Conservation (phyloP, 2,329 filamentous ascomycete genomes). For the Colletotrichum brevisporum region DNA sequence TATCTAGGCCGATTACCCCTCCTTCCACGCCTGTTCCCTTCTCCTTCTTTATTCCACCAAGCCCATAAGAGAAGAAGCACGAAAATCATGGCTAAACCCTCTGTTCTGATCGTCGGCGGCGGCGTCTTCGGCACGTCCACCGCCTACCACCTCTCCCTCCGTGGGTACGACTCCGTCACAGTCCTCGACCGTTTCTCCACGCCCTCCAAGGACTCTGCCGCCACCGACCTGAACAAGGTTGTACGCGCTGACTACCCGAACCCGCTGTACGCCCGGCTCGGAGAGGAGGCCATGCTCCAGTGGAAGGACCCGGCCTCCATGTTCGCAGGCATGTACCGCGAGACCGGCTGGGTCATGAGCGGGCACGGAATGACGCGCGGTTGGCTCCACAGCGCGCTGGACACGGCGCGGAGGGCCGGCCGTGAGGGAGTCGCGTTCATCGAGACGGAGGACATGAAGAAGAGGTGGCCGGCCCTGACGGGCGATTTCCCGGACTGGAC, state of each 20-base stretch:
- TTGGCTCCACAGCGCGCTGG: constrained; percentile 48
- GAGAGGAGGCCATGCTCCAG: constrained; percentile 46
- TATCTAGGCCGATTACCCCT: background rate
- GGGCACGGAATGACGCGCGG: constrained; percentile 46
- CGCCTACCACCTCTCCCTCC: constrained; percentile 46
- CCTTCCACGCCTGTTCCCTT: too few species aligned
- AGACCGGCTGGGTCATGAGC: constrained; percentile 48
- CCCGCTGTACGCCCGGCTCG: constrained; percentile 47
- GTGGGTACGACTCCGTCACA: constrained; percentile 43
- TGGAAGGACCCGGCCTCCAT: constrained; percentile 48
- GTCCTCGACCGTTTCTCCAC: constrained; percentile 46
- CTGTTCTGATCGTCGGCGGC: constrained; percentile 48
- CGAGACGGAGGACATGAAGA: constrained; percentile 44
- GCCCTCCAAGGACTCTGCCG: constrained; percentile 45
- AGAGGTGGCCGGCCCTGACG: constrained; percentile 48
- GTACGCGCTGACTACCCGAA: constrained; percentile 53
- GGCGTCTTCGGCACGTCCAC: constrained; percentile 54
- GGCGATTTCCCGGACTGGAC: constrained; percentile 47
- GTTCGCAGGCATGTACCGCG: constrained; percentile 46
- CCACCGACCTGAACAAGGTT: constrained; percentile 54
- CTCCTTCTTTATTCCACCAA: too few species aligned
- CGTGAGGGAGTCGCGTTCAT: constrained; percentile 47
- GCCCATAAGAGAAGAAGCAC: background rate
- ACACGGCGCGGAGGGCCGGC: constrained; percentile 44
- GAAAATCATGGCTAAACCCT: constrained; percentile 41